phyloP scores from a whole-genome alignment of 352 stramenopile genomes.

The Phytophthora europaea region DNA sequence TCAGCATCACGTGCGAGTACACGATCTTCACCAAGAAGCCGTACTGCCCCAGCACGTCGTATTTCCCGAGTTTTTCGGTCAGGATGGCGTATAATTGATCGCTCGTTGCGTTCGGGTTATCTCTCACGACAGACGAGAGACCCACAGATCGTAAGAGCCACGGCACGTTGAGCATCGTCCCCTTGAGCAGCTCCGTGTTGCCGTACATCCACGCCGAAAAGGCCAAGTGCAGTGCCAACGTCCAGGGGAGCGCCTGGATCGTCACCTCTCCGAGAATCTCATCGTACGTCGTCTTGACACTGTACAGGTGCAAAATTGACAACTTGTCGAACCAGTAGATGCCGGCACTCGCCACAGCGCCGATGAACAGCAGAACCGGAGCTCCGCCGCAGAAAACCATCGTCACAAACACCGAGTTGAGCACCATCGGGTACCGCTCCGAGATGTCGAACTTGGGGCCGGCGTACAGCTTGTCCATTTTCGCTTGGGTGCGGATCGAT shows the following conservation, averaged over 20 bases:
- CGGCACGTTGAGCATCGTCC: constrained; percentile 43
- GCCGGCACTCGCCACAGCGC: constrained; percentile 31
- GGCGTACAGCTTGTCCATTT: constrained; percentile 64
- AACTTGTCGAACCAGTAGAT: constrained; percentile 70
- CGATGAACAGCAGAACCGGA: constrained; percentile 60
- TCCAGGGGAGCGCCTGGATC: constrained; percentile 52
- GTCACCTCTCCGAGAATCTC: constrained; percentile 52
- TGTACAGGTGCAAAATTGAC: constrained; percentile 58
- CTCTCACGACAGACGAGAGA: constrained; percentile 27
- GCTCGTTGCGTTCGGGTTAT: constrained; percentile 31
- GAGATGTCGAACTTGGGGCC: constrained; percentile 61
- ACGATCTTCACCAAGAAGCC: constrained; percentile 60
- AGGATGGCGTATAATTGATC: constrained; percentile 46
- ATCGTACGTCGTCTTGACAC: constrained; percentile 61
- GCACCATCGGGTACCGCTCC: constrained; percentile 61
- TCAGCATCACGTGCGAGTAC: constrained; percentile 58
- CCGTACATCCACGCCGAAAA: constrained; percentile 70
- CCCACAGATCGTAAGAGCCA: constrained; percentile 43
- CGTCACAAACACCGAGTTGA: constrained; percentile 73
- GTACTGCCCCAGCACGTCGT: constrained; percentile 43
- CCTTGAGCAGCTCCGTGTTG: constrained; percentile 48
- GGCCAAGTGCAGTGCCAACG: constrained; percentile 55
- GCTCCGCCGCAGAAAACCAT: constrained; percentile 66
- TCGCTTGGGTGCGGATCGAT: constrained; percentile 47
- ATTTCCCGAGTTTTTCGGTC: constrained; percentile 29